Base-by-base conservation (phyloP, 2,329 filamentous ascomycete species). In the Botrytis paeoniae region DNA sequence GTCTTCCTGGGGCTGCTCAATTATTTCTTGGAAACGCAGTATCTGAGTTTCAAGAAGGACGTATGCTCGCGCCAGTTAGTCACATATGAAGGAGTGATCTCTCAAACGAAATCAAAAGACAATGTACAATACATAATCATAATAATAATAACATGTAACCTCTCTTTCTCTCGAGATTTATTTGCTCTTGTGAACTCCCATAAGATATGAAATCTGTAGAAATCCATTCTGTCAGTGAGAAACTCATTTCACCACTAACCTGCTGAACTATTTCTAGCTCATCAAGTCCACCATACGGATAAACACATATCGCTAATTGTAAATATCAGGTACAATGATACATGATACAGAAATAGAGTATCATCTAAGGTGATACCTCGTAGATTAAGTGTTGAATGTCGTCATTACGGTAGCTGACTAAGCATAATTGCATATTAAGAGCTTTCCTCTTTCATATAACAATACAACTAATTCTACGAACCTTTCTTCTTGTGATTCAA, bases 291-390 rank as follows among this genome's bases (percentile, higher is more conserved):
- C 5, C 2, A n/a, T 16, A 12, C n/a, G 12, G 4, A 51, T 12
- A 51, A 14, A 14, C 4, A n/a, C 5, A 16, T n/a, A 7, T n/a
- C 48, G 12, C 5, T 12, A 12, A 51, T 51, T 8, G 7, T 45
- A 6, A n/a, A 51, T 0, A 51, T n/a, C 25, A 2, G 0, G 48
- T 51, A 51, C 25, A 16, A n/a, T 16, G 16, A 51, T 14, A 10
- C 10, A 12, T 18, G 3, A 18, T 18, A 18, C 18, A 1, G 16
- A 43, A 43, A 0, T 5, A 18, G 16, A 7, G 18, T 43, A 0
- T 43, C 16, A 43, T 6, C 41, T 18, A n/a, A n/a, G n/a, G n/a
- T 18, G 18, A 43, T 18, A 45, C 18, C 20, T 20, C 7, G 43
- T 45, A 45, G 43, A 45, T 45, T 8, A 37, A 37, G 5, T 37